These are phyloP conservation scores for Alternaria conjuncta DNA, from an alignment of 2,329 filamentous ascomycete genomes.

Conservation along the genomic window DNA sequence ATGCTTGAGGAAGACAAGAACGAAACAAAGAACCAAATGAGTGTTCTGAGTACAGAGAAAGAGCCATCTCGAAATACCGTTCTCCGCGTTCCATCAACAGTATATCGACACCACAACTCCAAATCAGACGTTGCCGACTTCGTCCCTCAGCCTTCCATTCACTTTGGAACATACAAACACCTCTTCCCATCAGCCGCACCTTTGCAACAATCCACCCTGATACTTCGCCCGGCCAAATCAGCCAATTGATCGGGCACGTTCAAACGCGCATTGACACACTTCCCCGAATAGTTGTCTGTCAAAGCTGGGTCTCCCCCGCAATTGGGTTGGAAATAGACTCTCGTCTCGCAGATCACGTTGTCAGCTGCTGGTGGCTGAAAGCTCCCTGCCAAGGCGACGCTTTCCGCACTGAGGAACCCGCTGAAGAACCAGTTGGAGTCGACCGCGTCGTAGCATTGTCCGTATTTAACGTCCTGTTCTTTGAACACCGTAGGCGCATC, in stretches of 20 bases:
- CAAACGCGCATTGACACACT: neutral
- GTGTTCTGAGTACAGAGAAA: neutral
- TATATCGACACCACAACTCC: neutral
- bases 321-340: neutral
- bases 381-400: neutral
- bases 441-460: neutral
- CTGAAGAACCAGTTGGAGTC: neutral
- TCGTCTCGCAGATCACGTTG: neutral
- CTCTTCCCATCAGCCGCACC: neutral
- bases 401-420: neutral
- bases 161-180: neutral
- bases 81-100: neutral
- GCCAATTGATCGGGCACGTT: neutral
- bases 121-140: neutral
- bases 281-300: neutral
- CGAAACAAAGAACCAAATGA: too few species aligned
- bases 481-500: neutral
- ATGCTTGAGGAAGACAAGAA: neutral
- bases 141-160: neutral
- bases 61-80: neutral
- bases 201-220: neutral
- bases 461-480: neutral
- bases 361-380: neutral
- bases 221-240: neutral
- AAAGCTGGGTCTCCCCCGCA: neutral